Conservation (phyloP, 2,329 filamentous ascomycete species). For the Cordyceps pruinosa region DNA sequence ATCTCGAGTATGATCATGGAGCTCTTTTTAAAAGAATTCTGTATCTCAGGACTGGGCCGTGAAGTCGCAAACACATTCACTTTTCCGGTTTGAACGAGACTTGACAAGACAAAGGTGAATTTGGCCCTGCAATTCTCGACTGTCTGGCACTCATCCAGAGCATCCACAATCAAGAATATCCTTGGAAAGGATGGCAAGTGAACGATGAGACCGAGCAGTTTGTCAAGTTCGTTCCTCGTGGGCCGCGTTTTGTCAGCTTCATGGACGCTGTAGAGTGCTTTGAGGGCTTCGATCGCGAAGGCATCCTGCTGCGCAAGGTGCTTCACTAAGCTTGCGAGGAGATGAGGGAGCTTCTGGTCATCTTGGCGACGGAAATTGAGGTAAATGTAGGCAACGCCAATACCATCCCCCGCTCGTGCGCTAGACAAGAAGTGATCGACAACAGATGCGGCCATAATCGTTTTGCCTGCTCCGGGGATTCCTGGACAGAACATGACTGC, state of each 20-base stretch:
- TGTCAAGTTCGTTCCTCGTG: not conserved
- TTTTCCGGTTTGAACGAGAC: not conserved
- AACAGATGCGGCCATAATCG: not conserved
- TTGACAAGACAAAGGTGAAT: not conserved
- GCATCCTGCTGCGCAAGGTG: conserved; percentile 27
- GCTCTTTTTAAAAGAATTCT: not conserved
- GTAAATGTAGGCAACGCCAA: not conserved
- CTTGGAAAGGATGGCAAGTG: not conserved
- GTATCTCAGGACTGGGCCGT: conserved; percentile 15
- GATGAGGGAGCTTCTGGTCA: conserved; percentile 28
- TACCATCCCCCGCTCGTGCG: not conserved
- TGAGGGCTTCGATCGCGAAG: conserved; percentile 19
- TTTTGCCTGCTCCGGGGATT: not conserved
- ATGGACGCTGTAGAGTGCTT: not conserved
- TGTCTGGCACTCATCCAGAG: conserved; percentile 20
- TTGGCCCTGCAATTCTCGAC: not conserved
- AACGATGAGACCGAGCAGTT: not conserved
- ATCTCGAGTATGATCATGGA: conserved; percentile 7
- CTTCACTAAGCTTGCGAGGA: conserved; percentile 30
- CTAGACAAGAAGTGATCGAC: not conserved
- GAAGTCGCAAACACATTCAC: conserved; percentile 21
- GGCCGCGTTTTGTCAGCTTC: not conserved
- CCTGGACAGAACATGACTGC: not conserved
- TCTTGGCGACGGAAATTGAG: conserved; percentile 28
- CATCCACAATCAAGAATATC: conserved; percentile 20